phyloP scores from a whole-genome alignment of 129 eudicot species.

The Flaveria sonorensis region DNA sequence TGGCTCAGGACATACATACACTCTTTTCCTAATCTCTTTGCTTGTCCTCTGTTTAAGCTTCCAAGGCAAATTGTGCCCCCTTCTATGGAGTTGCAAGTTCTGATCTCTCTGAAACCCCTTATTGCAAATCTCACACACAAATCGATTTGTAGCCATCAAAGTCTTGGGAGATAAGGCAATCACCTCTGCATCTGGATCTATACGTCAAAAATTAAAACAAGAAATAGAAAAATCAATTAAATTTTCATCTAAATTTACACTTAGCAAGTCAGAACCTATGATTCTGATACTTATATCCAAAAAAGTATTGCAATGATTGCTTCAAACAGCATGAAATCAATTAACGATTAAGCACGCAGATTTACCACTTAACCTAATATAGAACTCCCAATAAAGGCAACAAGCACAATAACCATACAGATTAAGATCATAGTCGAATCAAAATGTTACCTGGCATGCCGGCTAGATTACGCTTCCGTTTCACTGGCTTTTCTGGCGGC shows the following conservation, averaged over 20 bases:
- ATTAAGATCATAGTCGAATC: not conserved
- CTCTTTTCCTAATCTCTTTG: conserved; percentile 77
- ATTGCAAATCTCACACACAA: conserved; percentile 92
- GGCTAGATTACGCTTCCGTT: conserved; percentile 88
- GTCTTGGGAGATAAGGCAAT: conserved; percentile 91
- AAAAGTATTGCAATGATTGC: not conserved
- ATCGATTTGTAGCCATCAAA: conserved; percentile 86
- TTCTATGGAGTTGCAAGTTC: conserved; percentile 90
- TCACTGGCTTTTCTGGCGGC: conserved; percentile 42
- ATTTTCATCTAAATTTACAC: not conserved
- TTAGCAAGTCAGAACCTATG: not conserved
- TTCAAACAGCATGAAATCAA: conserved; percentile 8
- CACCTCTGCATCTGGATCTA: conserved; percentile 99
- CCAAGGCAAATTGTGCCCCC: conserved; percentile 98
- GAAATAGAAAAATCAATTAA: conserved; percentile 22
- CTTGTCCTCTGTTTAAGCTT: conserved; percentile 87
- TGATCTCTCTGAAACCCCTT: conserved; percentile 98
- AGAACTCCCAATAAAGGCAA: not conserved
- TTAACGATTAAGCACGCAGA: not conserved
- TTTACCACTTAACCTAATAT: conserved; percentile 10
- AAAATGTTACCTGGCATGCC: conserved; percentile 87
- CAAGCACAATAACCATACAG: conserved; percentile 3
- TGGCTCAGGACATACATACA: conserved; percentile 91
- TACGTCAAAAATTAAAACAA: not conserved
- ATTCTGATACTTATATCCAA: conserved; percentile 13